phyloP scores from a whole-genome alignment of 2,329 filamentous ascomycete genomes.

The Davidsoniella eucalypti region DNA sequence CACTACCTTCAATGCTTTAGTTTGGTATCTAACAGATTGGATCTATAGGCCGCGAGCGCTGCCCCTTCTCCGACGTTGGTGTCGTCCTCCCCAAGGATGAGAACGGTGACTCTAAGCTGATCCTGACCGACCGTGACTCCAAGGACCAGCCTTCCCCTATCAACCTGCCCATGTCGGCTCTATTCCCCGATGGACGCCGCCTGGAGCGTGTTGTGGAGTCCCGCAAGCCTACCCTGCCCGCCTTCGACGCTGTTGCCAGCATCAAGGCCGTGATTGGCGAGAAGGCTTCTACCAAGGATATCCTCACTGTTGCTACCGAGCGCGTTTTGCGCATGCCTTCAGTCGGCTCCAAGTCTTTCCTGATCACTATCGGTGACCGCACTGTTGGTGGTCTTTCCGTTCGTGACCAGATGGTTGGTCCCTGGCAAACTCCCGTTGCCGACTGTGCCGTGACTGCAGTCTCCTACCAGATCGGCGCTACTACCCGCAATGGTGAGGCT shows the following conservation, averaged over 20 bases:
- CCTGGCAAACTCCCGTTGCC: constrained; percentile 87
- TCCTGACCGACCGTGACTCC: constrained; percentile 69
- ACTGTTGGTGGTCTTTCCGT: constrained; percentile 79
- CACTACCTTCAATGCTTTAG: too few species aligned
- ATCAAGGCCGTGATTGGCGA: constrained; percentile 48
- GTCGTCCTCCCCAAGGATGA: constrained; percentile 48
- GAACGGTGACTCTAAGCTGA: constrained; percentile 50
- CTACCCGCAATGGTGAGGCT: constrained; percentile 71
- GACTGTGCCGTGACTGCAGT: constrained; percentile 88
- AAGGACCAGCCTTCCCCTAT: constrained; percentile 61
- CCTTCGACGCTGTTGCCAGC: constrained; percentile 52
- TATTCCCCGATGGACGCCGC: constrained; percentile 79
- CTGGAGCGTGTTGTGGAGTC: constrained; percentile 60
- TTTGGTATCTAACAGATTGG: constrained; percentile 3
- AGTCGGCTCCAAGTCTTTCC: constrained; percentile 91
- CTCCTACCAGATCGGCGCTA: constrained; percentile 48
- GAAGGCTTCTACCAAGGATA: constrained; percentile 33
- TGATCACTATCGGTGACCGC: constrained; percentile 91
- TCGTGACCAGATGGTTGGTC: constrained; percentile 89
- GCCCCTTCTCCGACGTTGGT: constrained; percentile 83
- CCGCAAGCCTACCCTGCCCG: constrained; percentile 46
- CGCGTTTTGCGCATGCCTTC: constrained; percentile 71
- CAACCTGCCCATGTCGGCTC: constrained; percentile 71
- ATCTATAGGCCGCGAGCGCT: constrained; percentile 57
- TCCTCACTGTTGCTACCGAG: constrained; percentile 51